These are phyloP conservation scores for Paramecium primaurelia DNA, from an alignment of 73 alveolate species.

Conservation along the genomic window DNA sequence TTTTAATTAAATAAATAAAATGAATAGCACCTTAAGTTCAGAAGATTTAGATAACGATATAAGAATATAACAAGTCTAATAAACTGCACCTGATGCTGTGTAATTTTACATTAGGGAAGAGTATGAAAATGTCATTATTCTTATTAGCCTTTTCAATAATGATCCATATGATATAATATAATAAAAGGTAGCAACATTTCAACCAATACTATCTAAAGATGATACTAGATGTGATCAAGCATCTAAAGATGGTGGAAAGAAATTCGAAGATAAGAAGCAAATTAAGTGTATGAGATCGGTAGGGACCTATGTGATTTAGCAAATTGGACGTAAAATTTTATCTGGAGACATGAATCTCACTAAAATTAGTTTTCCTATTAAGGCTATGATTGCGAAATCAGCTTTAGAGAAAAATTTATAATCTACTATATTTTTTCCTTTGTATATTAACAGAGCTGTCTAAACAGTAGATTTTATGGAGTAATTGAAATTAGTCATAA, in stretches of 20 bases:
- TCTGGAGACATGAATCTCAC: conserved; percentile 78
- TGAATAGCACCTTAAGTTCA: conserved; percentile 14
- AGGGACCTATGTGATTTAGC: conserved; percentile 71
- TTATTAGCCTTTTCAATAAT: not conserved
- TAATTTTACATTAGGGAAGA: not conserved
- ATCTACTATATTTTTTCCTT: conserved; percentile 64
- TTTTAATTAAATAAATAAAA: not conserved
- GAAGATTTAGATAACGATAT: conserved; percentile 27
- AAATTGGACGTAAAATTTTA: conserved; percentile 69
- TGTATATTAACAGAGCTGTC: conserved; percentile 73
- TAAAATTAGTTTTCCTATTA: conserved; percentile 72
- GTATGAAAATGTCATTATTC: not conserved
- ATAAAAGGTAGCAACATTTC: not conserved
- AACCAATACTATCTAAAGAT: conserved; percentile 12
- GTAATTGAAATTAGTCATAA: conserved; percentile 69
- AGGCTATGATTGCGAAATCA: conserved; percentile 65
- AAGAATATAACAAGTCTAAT: not conserved
- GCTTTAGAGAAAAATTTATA: conserved; percentile 54
- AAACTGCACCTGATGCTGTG: conserved; percentile 21
- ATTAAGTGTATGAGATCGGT: conserved; percentile 63
- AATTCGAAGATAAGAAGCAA: conserved; percentile 20
- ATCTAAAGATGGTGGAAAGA: conserved; percentile 58
- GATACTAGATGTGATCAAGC: conserved; percentile 52
- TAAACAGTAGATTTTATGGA: conserved; percentile 69
- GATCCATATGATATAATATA: not conserved